phyloP scores from a whole-genome alignment of 2,329 filamentous ascomycete genomes.

The Colletotrichum tabaci region DNA sequence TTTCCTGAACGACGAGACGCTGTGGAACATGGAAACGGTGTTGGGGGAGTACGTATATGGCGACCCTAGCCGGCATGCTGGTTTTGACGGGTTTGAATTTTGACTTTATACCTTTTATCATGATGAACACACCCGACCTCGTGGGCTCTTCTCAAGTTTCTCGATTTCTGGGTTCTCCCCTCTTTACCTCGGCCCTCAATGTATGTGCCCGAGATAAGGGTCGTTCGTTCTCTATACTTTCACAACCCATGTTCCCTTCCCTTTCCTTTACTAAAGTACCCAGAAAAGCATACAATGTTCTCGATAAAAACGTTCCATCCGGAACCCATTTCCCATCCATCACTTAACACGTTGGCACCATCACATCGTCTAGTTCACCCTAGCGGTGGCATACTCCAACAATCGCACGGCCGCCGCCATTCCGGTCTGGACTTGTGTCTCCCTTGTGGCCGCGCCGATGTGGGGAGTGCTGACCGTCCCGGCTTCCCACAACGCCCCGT shows the following conservation, averaged over 20 bases:
- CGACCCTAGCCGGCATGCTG: slow-evolving; percentile 23
- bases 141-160: too few species aligned
- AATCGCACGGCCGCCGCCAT: slow-evolving; percentile 47
- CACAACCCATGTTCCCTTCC: too few species aligned
- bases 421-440: slow-evolving; percentile 51
- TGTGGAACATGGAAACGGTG: slow-evolving; percentile 44
- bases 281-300: not conserved
- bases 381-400: slow-evolving; percentile 41
- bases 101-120: not conserved
- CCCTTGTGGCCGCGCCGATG: slow-evolving; percentile 60
- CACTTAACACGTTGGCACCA: too few species aligned
- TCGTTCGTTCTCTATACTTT: too few species aligned
- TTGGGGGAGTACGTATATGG: slow-evolving; percentile 44
- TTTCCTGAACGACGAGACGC: slow-evolving; percentile 41
- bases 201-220: too few species aligned
- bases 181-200: too few species aligned
- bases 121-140: too few species aligned
- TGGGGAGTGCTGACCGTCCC: slow-evolving; percentile 60
- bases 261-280: too few species aligned
- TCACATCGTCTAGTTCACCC: not conserved
- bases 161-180: too few species aligned
- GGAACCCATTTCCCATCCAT: not conserved
- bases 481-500: slow-evolving; percentile 52
- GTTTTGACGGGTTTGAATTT: slow-evolving; percentile 12
- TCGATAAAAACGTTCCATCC: not conserved